phyloP scores from a whole-genome alignment of 139 green algal species.

The Diplosphaera chodatii region DNA sequence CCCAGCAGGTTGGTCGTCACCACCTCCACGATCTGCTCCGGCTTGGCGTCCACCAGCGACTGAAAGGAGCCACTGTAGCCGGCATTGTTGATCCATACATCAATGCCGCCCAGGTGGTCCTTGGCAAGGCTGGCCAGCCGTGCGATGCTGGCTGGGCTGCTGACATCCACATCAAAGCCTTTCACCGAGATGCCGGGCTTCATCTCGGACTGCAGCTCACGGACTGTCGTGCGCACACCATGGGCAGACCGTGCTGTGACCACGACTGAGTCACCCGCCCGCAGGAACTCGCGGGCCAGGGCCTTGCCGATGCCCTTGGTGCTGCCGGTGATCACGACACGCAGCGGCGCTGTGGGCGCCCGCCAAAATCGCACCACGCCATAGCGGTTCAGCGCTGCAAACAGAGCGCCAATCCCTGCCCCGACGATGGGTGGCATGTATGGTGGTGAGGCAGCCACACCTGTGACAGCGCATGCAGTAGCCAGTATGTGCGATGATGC shows the following conservation, averaged over 20 bases:
- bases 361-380: slow-evolving; percentile 41
- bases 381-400: slow-evolving; percentile 38
- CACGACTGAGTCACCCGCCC: slow-evolving; percentile 55
- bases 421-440: slow-evolving; percentile 31
- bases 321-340: slow-evolving; percentile 65
- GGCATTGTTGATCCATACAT: slow-evolving; percentile 86
- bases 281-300: slow-evolving; percentile 73
- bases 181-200: background rate
- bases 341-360: slow-evolving; percentile 34
- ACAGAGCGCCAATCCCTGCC: slow-evolving; percentile 35
- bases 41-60: slow-evolving; percentile 12
- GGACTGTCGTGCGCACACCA: slow-evolving; percentile 7
- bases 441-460: slow-evolving; percentile 3
- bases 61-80: slow-evolving; percentile 63
- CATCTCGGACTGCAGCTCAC: slow-evolving; percentile 31
- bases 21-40: slow-evolving; percentile 22
- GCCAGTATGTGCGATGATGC: slow-evolving; percentile 33
- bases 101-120: slow-evolving; percentile 42
- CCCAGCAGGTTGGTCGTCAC: slow-evolving; percentile 80
- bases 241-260: slow-evolving; percentile 49
- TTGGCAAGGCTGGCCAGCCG: slow-evolving; percentile 25
- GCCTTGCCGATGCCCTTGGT: slow-evolving; percentile 73
- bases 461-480: slow-evolving; percentile 26
- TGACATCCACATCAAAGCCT: slow-evolving; percentile 58
- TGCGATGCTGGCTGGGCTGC: slow-evolving; percentile 32